phyloP scores from a whole-genome alignment of 2,329 filamentous ascomycete genomes.

The Lasiodiplodia hormozganensis region DNA sequence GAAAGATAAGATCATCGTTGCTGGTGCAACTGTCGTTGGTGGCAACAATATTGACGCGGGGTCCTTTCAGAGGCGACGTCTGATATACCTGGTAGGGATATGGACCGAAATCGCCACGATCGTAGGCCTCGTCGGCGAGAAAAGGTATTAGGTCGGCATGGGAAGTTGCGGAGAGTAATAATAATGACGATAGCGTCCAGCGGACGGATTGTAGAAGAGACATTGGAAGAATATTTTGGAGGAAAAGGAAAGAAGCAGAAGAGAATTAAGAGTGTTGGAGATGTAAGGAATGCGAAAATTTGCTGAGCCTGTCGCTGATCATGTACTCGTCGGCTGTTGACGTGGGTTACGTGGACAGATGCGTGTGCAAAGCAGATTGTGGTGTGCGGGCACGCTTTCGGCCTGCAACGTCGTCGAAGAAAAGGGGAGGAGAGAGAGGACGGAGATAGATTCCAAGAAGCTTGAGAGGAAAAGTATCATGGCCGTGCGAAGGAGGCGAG shows the following conservation, averaged over 20 bases:
- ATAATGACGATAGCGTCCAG: slow-evolving; percentile 22
- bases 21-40: slow-evolving; percentile 24
- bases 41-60: slow-evolving; percentile 32
- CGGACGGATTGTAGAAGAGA: slow-evolving; percentile 17
- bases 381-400: neutral
- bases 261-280: neutral
- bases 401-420: neutral
- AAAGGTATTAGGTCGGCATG: slow-evolving; percentile 30
- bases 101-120: slow-evolving; percentile 33
- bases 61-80: slow-evolving; percentile 30
- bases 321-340: neutral
- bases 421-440: neutral
- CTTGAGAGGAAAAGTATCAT: neutral
- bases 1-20: slow-evolving; percentile 30
- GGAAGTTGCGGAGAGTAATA: neutral
- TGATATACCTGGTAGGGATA: slow-evolving; percentile 33
- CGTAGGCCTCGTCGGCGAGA: slow-evolving; percentile 32
- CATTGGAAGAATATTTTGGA: slow-evolving; percentile 15
- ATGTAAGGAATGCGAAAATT: neutral
- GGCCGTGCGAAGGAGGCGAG: neutral
- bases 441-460: neutral
- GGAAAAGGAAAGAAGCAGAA: neutral
- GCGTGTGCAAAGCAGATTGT: slow-evolving; percentile 11
- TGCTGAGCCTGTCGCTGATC: neutral
- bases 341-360: slow-evolving; percentile 12